Evolutionary conservation across 176 grass and related monocot genomes (phyloP), one percentile per base, ranked within the genome.

Genomic region (Lolium perenne): DNA sequence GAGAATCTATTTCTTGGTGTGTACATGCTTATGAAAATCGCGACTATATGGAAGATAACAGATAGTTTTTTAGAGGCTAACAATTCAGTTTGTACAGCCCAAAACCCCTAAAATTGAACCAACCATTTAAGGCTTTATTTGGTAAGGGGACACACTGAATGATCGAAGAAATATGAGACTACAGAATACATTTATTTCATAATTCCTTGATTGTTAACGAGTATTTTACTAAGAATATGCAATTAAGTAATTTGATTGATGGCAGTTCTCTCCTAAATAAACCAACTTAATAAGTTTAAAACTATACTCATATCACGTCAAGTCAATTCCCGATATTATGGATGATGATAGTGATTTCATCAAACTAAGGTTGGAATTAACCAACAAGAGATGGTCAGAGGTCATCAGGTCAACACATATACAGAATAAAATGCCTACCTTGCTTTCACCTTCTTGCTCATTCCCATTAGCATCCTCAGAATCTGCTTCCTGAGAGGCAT

Each of bases 371-470:
- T 4, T 78, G 64, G 67, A 60, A 54, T 4, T 76, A 87, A 87
- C 73, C 43, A 46, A 35, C n/a, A 81, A 56, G 77, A 55, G 73
- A 56, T 74, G 38, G 25, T 45, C 21, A 62, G 76, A 61, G 54
- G 75, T 78, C 12, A 84, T 84, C 20, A 61, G 54, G 75, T 78
- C 12, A 84, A 87, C 20, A n/a, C 38, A 80, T 83, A 81, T 25
- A 83, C 51, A 79, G 20, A 71, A 76, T 8, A 4, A 82, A 57
- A 76, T 55, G 26, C 73, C 18, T 69, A 98, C 96, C 94, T 96
- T 93, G 82, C 20, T 86, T 55, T 79, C 80, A 85, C 48, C 75
- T 89, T 86, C 88, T 74, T 88, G 59, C 38, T 53, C 71, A 83
- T 86, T 66, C 12, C 78, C 90, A 23, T 84, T 22, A 74, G 18